Percentiles rank a stretch among this genome's conserved stretches.
phyloP scores from a whole-genome alignment of 2,329 filamentous ascomycete genomes.

The Aspergillus neotritici region DNA sequence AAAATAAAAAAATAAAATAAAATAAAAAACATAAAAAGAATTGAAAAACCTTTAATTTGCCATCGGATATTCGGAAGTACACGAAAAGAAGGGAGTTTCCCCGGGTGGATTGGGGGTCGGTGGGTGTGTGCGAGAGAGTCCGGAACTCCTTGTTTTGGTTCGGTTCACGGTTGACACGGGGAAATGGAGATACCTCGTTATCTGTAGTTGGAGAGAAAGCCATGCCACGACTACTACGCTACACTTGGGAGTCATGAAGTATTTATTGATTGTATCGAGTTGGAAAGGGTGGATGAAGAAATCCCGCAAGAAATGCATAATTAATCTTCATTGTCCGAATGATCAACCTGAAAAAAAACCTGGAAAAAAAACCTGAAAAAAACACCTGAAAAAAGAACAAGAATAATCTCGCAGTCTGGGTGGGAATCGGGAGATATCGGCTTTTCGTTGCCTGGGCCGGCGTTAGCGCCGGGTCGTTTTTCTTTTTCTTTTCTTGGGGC shows the following conservation, averaged over 20 bases:
- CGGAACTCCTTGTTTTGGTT: constrained; percentile 10
- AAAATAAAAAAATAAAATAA: not conserved
- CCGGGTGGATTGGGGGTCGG: constrained; percentile 18
- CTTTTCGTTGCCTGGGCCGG: constrained; percentile 23
- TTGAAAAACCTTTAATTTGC: constrained; percentile 9
- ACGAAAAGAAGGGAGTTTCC: constrained; percentile 23
- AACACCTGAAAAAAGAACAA: too few relatives aligned
- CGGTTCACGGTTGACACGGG: constrained; percentile 9
- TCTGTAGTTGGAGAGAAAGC: too few relatives aligned
- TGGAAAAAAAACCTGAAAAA: too few relatives aligned
- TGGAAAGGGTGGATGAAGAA: too few relatives aligned
- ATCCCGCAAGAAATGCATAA: too few relatives aligned
- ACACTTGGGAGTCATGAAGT: too few relatives aligned
- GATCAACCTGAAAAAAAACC: not conserved
- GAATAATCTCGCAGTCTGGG: not conserved
- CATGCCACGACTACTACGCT: too few relatives aligned
- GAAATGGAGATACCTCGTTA: constrained; percentile 2
- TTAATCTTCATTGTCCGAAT: too few relatives aligned
- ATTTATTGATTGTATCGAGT: too few relatives aligned
- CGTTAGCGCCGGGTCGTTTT: constrained; percentile 18
- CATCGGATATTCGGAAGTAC: constrained; percentile 27
- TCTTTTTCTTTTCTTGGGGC: constrained; percentile 16
- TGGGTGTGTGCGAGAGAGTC: constrained; percentile 16
- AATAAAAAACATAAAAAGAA: too few relatives aligned
- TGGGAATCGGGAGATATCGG: constrained; percentile 37